These are phyloP conservation scores for Aulographum hederae DNA, from an alignment of 2,329 filamentous ascomycete species.

Conservation along the genomic window DNA sequence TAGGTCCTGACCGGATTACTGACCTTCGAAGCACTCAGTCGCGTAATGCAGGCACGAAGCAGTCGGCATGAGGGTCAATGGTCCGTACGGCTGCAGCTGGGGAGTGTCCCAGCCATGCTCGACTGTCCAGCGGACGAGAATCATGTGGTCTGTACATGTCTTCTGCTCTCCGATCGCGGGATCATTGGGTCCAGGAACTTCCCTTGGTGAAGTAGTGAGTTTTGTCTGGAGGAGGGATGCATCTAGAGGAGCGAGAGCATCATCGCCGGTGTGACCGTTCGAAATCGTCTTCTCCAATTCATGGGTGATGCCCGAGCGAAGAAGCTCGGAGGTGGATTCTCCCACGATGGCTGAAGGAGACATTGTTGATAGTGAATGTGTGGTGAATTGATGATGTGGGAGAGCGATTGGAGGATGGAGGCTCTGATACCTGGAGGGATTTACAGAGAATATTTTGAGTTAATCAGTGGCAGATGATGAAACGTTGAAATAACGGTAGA, in stretches of 20 bases:
- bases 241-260: slow-evolving; percentile 21
- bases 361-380: too few relatives aligned
- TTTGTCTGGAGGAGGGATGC: slow-evolving; percentile 23
- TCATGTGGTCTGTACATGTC: slow-evolving; percentile 71
- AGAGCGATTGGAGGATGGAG: too few relatives aligned
- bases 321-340: slow-evolving; percentile 13
- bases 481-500: too few relatives aligned
- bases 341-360: slow-evolving; percentile 10
- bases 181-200: slow-evolving; percentile 21
- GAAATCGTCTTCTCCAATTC: slow-evolving; percentile 12
- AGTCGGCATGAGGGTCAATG: slow-evolving; percentile 61
- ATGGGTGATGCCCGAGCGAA: slow-evolving; percentile 14
- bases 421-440: too few relatives aligned
- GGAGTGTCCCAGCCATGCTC: slow-evolving; percentile 54
- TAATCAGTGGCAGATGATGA: too few relatives aligned
- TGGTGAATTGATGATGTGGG: too few relatives aligned
- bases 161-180: slow-evolving; percentile 21
- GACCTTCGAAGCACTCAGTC: slow-evolving; percentile 82
- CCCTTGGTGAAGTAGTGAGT: slow-evolving; percentile 20
- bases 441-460: too few relatives aligned
- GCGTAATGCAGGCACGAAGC: slow-evolving; percentile 75
- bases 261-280: slow-evolving; percentile 7
- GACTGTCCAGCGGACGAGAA: slow-evolving; percentile 50
- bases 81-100: slow-evolving; percentile 58
- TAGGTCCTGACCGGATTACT: too few relatives aligned